Base-by-base conservation (phyloP, 192 early-diverging fungal species). In the Entophlyctis luteolus region DNA sequence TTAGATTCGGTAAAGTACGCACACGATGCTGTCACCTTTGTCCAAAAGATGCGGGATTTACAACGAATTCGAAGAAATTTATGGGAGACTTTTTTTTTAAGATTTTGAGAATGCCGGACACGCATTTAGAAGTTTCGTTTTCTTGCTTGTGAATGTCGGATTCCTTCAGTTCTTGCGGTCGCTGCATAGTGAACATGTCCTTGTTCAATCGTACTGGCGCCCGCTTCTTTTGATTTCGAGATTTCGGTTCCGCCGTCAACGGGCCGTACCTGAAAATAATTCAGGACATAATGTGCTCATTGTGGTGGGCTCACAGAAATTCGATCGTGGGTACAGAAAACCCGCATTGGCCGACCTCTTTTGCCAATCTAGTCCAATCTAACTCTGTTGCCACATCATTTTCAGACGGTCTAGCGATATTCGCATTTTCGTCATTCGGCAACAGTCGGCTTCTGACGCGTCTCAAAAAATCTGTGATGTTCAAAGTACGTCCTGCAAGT, bases 31-130 rank as follows among this genome's bases (percentile, higher is more conserved):
- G 22, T 12, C 35, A 63, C 62, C 62, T 90, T 79, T 98, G 96
- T 3, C 86, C 78, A 73, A 96, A 96, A 18, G 93, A 93, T 2
- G 81, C 72, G 10, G 94, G 96, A 75, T 98, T 96, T 50, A 91
- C 79, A 38, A 95, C 81, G 67, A 98, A 89, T 65, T 89, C 75
- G 72, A 95, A 96, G 59, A 95, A 77, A 65, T 50, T 47, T 22
- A 83, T 66, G 25, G 29, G 18, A 45, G 84, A 85, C 4, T 67
- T 55, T 36, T 84, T 48, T 12, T 79, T 70, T 55, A 96, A 50
- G 32, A 89, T 76, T 6, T 74, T 70, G 55, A 82, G 78, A 20
- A 98, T 86, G 28, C 69, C 67, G 38, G 80, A 77, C n/a, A 96
- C 93, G 49, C 88, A 87, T 31, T 81, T 82, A 2, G 93, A 88